phyloP scores from a whole-genome alignment of 148 eudicot species.

The Rhododendron williamsianum region DNA sequence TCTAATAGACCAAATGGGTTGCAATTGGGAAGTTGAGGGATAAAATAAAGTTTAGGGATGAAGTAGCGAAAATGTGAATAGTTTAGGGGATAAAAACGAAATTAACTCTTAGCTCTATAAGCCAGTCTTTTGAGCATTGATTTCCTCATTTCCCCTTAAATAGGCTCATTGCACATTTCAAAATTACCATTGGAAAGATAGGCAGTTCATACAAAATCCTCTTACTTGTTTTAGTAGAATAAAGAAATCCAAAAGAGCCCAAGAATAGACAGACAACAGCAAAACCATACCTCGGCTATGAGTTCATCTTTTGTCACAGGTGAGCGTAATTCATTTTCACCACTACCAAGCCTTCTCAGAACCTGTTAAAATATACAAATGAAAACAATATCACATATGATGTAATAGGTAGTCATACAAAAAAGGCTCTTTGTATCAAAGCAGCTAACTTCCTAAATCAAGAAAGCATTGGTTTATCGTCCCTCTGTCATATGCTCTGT shows the following conservation, averaged over 20 bases:
- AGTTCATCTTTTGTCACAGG: slow-evolving; percentile 87
- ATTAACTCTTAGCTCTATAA: not conserved
- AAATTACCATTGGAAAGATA: not conserved
- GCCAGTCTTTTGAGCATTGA: not conserved
- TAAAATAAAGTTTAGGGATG: no score
- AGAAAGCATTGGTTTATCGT: not conserved
- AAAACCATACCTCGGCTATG: slow-evolving; percentile 61
- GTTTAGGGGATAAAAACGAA: no score
- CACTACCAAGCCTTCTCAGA: slow-evolving; percentile 55
- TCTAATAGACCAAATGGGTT: no score
- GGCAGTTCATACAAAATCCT: not conserved
- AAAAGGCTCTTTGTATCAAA: not conserved
- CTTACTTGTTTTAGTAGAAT: no score
- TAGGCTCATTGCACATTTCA: not conserved
- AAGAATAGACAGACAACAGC: not conserved
- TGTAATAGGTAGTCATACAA: no score
- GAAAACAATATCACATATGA: not conserved
- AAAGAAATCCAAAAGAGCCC: not conserved
- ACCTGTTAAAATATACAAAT: slow-evolving; percentile 34
- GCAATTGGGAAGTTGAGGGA: no score
- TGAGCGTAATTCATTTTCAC: slow-evolving; percentile 67
- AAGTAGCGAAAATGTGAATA: not conserved
- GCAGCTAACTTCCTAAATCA: not conserved
- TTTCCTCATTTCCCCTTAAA: not conserved
- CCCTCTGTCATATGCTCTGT: not conserved